Conservation (phyloP, 345 rosid species). For the Brassica carinata region DNA sequence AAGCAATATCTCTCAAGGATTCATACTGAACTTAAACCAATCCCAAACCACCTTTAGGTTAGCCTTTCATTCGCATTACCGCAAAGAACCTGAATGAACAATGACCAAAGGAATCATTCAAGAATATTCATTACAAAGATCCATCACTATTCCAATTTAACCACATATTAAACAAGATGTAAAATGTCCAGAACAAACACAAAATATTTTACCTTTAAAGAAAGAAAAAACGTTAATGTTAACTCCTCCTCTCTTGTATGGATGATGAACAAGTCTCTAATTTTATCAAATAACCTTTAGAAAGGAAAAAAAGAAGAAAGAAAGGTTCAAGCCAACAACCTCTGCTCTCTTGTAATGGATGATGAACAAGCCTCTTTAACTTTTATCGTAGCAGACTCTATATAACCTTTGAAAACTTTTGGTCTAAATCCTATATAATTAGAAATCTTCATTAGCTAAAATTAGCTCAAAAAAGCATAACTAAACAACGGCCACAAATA, state of each 20-base stretch:
- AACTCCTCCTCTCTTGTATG: slow-evolving; percentile 17
- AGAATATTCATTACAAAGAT: not conserved
- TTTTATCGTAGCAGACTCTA: not conserved
- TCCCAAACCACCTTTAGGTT: slow-evolving; percentile 1
- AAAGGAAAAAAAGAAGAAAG: not conserved
- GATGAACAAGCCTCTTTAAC: slow-evolving; percentile 17
- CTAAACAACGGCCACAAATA: slow-evolving; percentile 36
- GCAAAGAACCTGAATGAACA: slow-evolving; percentile 30
- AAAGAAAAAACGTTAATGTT: not conserved
- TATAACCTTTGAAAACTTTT: slow-evolving; percentile 12
- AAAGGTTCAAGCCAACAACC: slow-evolving; percentile 14
- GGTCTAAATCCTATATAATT: slow-evolving; percentile 22
- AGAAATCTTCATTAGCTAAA: slow-evolving; percentile 25
- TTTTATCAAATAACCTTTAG: not conserved
- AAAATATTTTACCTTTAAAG: not conserved
- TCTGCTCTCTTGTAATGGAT: slow-evolving; percentile 13
- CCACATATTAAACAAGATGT: not conserved
- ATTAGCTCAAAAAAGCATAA: slow-evolving; percentile 32
- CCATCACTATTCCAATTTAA: not conserved
- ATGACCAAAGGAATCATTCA: slow-evolving; percentile 12
- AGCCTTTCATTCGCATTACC: slow-evolving; percentile 1
- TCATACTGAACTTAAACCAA: not conserved
- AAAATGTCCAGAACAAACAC: not conserved
- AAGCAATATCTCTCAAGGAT: not conserved
- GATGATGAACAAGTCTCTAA: slow-evolving; percentile 16